Evolutionary conservation across 176 grass and related monocot species (phyloP), one percentile per base, ranked within the genome.

Genomic region (Panicum miliaceum): DNA sequence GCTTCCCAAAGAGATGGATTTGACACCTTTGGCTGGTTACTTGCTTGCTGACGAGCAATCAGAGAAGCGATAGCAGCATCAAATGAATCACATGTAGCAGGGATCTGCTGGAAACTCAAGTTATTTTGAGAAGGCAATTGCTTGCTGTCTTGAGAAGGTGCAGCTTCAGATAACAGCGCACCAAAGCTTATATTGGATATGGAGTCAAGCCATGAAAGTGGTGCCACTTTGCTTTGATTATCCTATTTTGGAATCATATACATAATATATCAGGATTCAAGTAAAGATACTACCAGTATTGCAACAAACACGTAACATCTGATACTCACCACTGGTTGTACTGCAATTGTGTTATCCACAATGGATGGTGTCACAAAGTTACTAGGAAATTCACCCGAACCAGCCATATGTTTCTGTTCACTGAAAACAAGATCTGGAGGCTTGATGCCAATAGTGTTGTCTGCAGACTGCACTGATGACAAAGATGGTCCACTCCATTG

Each of bases 141-240:
- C 63, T 94, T 87, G 66, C 73, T 89, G 73, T 93, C 86, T 66
- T 85, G 79, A 86, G 85, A 79, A 47, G 89, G 90, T 25, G 77
- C 81, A 73, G 87, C 54, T 84, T 98, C 88, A 43, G 85, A 87
- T 60, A 99, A 72, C 11, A 98, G 57, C 76, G 93, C 90, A 63
- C 96, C 96, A 50, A 99, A 94, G 87, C 96, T 96, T 78, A 99
- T 84, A 83, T 94, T 96, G 64, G 91, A 96, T 86, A 96, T 77
- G 68, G 85, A 70, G 71, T 96, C 96, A 25, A 92, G 75, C 96
- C 93, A 99, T 51, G 90, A 94, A 81, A 90, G 75, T 29, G 81
- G 56, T 22, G 78, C 71, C 52, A 65, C 83, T 92, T 90, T 92
- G 73, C 51, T 86, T 76, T 75, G 80, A 78, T 89, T 84, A 37